Conservation (phyloP, 2,329 filamentous ascomycete species). For the Alternaria angustiovoidea region DNA sequence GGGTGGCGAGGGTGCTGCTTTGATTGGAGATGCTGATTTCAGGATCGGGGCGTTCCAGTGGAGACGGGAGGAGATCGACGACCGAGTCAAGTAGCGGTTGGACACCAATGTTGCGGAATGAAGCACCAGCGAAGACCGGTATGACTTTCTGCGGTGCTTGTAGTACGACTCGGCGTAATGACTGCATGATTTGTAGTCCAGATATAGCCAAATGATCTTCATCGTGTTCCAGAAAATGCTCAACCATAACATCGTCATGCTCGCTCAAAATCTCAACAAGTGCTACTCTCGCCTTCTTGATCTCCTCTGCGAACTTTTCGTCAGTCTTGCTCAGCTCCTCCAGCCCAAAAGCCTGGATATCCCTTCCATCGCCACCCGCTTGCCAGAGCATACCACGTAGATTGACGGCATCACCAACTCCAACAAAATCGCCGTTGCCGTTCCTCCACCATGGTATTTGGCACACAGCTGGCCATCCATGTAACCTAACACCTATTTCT, state of each 20-base stretch:
- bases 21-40: constrained; percentile 73
- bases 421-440: constrained; percentile 76
- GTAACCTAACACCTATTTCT: constrained; percentile 81
- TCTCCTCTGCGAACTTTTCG: constrained; percentile 66
- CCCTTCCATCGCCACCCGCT: constrained; percentile 70
- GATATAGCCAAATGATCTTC: constrained; percentile 76
- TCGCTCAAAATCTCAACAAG: constrained; percentile 87
- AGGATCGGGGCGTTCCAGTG: constrained; percentile 79
- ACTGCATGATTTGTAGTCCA: constrained; percentile 71
- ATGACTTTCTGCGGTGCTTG: constrained; percentile 75
- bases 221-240: constrained; percentile 80
- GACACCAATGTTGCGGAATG: constrained; percentile 92
- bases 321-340: constrained; percentile 62
- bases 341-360: constrained; percentile 64
- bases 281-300: constrained; percentile 76
- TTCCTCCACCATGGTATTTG: constrained; percentile 93
- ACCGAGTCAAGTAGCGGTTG: constrained; percentile 90
- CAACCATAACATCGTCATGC: constrained; percentile 85
- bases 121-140: constrained; percentile 89
- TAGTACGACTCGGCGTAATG: constrained; percentile 76
- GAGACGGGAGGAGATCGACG: constrained; percentile 85
- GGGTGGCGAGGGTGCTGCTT: constrained; percentile 62
- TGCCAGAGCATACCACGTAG: constrained; percentile 79
- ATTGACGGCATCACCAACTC: constrained; percentile 84
- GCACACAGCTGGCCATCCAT: constrained; percentile 87